A percentile compares a stretch with the other conserved stretches of the same genome.
These are phyloP conservation scores for Talaromyces atroroseus DNA, from an alignment of 2,329 filamentous ascomycete genomes.

Conservation along the genomic window DNA sequence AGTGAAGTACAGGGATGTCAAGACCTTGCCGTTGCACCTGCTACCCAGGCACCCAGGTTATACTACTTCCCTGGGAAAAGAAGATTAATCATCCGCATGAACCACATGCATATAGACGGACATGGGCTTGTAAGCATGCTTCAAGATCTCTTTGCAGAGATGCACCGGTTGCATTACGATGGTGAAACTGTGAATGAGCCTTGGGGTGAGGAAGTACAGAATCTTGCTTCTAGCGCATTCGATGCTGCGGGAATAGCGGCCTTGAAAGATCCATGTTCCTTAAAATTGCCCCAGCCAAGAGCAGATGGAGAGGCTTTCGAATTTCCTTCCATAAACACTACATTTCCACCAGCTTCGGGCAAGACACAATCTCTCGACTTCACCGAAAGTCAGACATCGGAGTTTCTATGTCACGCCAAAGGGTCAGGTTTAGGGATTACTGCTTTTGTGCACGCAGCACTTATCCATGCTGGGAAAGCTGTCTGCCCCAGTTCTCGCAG, in stretches of 20 bases:
- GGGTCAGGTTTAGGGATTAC: background rate
- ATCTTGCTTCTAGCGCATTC: no score
- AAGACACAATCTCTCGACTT: no score
- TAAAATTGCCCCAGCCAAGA: no score
- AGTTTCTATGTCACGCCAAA: background rate
- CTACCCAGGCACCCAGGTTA: background rate
- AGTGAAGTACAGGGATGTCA: background rate
- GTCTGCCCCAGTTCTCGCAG: background rate
- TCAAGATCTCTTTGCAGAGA: no score
- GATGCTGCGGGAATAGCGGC: no score
- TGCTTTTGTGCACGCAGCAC: background rate
- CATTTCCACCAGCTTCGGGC: no score
- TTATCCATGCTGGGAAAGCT: background rate
- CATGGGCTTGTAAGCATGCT: background rate
- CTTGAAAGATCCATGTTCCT: no score
- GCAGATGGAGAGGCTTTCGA: background rate
- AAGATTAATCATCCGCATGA: background rate
- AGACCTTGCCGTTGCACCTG: background rate
- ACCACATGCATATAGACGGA: background rate
- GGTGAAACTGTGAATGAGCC: no score
- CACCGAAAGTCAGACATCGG: background rate
- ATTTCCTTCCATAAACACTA: background rate
- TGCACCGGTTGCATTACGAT: no score
- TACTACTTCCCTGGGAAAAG: background rate
- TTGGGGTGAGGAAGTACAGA: no score